Percentiles rank a stretch among this genome's conserved stretches.
These are phyloP conservation scores for Quercus dentata DNA, from an alignment of 306 rosid genomes.

Conservation along the genomic window DNA sequence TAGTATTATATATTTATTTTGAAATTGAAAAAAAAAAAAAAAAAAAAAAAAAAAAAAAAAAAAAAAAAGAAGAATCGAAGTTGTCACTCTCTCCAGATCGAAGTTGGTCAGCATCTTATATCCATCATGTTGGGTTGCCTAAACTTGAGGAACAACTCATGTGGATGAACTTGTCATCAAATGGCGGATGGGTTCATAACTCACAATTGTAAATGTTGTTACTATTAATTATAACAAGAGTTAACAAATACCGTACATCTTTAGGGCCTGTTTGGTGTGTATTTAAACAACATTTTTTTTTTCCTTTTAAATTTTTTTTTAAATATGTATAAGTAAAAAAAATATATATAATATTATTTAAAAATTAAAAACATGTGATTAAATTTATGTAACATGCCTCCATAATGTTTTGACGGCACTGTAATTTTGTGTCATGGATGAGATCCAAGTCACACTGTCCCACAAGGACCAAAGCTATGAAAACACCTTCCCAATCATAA, in stretches of 20 bases:
- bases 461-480: not conserved
- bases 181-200: not conserved
- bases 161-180: not conserved
- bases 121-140: not conserved
- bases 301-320: rapidly evolving
- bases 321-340: too few relatives aligned
- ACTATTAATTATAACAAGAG: not conserved
- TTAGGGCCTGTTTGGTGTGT: too few relatives aligned
- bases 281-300: too few relatives aligned
- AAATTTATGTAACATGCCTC: too few relatives aligned
- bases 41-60: too few relatives aligned
- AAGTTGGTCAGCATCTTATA: conserved; percentile 1
- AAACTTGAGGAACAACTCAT: not conserved
- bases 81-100: not conserved
- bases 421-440: not conserved
- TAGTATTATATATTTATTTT: not conserved
- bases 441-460: not conserved
- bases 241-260: too few relatives aligned
- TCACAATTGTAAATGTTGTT: not conserved
- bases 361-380: too few relatives aligned
- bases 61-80: too few relatives aligned
- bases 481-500: not conserved
- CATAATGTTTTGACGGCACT: too few relatives aligned
- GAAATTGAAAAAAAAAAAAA: too few relatives aligned
- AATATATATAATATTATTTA: too few relatives aligned